A percentile compares a stretch with the other conserved stretches of the same genome.
Conservation (phyloP, 2,329 filamentous ascomycete species). For the Aspergillus fumigatiaffinis region DNA sequence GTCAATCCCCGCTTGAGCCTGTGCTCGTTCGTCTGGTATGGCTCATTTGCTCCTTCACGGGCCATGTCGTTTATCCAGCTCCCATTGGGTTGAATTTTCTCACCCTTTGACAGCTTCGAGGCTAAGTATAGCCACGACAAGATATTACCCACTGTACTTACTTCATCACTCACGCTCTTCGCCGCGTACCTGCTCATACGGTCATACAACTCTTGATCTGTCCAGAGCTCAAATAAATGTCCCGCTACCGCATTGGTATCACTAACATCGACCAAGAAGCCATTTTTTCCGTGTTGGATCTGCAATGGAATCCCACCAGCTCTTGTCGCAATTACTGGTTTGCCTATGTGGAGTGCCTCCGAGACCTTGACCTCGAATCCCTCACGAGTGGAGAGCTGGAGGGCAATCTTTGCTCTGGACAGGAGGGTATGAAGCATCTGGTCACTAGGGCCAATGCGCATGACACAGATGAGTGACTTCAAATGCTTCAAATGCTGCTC, state of each 20-base stretch:
- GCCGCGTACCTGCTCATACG: slow-evolving; percentile 63
- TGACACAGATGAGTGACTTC: slow-evolving; percentile 65
- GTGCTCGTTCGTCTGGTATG: slow-evolving; percentile 58
- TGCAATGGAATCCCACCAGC: slow-evolving; percentile 78
- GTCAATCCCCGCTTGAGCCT: slow-evolving; percentile 38
- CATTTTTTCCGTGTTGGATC: slow-evolving; percentile 66
- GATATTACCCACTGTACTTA: slow-evolving; percentile 75
- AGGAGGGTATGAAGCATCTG: slow-evolving; percentile 75
- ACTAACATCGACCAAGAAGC: slow-evolving; percentile 68
- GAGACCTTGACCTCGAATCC: slow-evolving; percentile 86
- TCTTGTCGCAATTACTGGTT: slow-evolving; percentile 70
- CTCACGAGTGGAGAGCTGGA: slow-evolving; percentile 77
- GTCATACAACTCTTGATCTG: slow-evolving; percentile 60
- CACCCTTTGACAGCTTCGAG: slow-evolving; percentile 58
- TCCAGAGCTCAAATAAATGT: slow-evolving; percentile 64
- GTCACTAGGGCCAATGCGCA: slow-evolving; percentile 75
- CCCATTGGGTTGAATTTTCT: slow-evolving; percentile 55
- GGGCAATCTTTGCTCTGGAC: slow-evolving; percentile 65
- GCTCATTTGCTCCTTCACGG: slow-evolving; percentile 58
- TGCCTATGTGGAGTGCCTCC: slow-evolving; percentile 74
- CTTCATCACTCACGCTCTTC: slow-evolving; percentile 71
- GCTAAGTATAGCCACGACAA: slow-evolving; percentile 75
- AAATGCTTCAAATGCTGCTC: slow-evolving; percentile 60
- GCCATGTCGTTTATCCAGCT: slow-evolving; percentile 73
- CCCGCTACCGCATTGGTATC: slow-evolving; percentile 67